Evolutionary conservation across 305 asterid genomes (phyloP).

Genomic region (Solanum hybrid): DNA sequence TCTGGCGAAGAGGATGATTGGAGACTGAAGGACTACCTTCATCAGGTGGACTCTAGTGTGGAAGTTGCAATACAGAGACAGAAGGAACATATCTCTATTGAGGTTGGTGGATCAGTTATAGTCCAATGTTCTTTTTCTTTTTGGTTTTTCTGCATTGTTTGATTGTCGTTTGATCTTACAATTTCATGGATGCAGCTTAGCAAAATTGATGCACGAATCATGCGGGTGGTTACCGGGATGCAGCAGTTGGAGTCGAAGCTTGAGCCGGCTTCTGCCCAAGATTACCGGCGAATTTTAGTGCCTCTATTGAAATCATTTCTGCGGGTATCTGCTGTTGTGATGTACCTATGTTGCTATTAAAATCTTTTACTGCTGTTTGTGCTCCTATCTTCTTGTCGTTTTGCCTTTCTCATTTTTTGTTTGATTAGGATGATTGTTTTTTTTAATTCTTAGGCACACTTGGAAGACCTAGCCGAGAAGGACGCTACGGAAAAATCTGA

Average conservation of each 20-base stretch:
- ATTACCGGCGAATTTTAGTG: constrained; percentile 53
- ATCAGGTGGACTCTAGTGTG: constrained; percentile 76
- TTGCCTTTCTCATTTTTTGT: background rate
- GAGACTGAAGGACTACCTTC: constrained; percentile 66
- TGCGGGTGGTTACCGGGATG: constrained; percentile 58
- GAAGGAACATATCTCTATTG: constrained; percentile 76
- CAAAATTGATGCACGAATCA: constrained; percentile 73
- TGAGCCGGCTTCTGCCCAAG: constrained; percentile 53
- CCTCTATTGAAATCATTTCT: constrained; percentile 76
- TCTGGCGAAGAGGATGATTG: constrained; percentile 81
- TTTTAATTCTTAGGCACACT: constrained; percentile 39
- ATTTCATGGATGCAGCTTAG: constrained; percentile 58
- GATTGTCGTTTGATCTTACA: constrained; percentile 22
- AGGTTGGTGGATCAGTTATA: constrained; percentile 41
- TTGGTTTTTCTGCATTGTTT: background rate
- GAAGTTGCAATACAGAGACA: constrained; percentile 84
- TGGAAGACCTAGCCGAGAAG: constrained; percentile 87
- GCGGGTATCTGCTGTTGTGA: constrained; percentile 40
- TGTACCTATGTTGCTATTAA: background rate
- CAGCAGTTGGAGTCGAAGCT: constrained; percentile 71
- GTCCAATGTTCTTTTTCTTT: background rate
- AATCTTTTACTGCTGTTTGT: background rate
- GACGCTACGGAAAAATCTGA: constrained; percentile 94
- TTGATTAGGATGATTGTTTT: constrained; percentile 4
- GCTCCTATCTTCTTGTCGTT: background rate